A percentile compares a stretch with the other conserved stretches of the same genome.
These are phyloP conservation scores for Oryza nivara DNA, from an alignment of 176 grass and related monocot genomes.

Conservation along the genomic window DNA sequence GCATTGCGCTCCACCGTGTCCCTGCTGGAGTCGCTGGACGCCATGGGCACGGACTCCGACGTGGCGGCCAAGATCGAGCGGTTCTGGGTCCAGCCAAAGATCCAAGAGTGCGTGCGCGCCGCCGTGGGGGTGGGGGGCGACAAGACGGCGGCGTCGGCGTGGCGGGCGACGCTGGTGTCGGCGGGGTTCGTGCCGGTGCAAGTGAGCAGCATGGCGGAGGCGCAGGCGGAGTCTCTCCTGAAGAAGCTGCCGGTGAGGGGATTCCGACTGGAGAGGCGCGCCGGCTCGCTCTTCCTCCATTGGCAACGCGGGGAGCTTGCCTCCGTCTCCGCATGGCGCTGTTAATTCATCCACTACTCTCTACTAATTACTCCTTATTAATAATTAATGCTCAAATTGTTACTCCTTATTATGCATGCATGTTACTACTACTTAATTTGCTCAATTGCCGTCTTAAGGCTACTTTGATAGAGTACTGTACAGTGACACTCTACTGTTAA, in stretches of 20 bases:
- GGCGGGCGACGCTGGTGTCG: constrained; percentile 59
- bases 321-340: constrained; percentile 73
- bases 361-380: neutral
- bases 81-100: constrained; percentile 65
- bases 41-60: constrained; percentile 54
- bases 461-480: constrained; percentile 11
- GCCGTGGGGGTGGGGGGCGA: constrained; percentile 34
- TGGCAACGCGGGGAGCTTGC: constrained; percentile 68
- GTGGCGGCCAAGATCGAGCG: constrained; percentile 64
- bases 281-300: constrained; percentile 60
- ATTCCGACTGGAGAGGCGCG: constrained; percentile 73
- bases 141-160: constrained; percentile 39
- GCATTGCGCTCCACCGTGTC: constrained; percentile 64
- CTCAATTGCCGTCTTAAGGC: constrained; percentile 7
- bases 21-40: constrained; percentile 78
- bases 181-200: constrained; percentile 74
- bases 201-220: constrained; percentile 67
- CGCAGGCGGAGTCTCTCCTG: constrained; percentile 71
- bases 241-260: constrained; percentile 76
- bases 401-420: neutral
- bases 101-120: constrained; percentile 50
- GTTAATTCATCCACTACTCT: constrained; percentile 17
- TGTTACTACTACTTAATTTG: neutral
- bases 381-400: constrained; percentile 5
- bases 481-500: constrained; percentile 15